phyloP scores from a whole-genome alignment of 169 alveolate genomes.

The Perkinsus olseni region DNA sequence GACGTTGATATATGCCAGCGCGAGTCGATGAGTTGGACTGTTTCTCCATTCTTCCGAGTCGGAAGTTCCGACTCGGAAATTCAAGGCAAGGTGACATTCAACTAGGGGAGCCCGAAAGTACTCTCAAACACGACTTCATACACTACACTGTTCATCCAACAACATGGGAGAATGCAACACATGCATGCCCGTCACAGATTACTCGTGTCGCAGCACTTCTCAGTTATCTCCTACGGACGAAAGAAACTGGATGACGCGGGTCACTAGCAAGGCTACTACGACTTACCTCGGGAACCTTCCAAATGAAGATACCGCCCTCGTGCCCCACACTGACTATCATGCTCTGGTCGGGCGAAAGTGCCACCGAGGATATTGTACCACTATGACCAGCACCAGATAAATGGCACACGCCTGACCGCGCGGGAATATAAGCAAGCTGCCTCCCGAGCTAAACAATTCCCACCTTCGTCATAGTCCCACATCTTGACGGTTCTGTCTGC shows the following conservation, averaged over 20 bases:
- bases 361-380: constrained; percentile 23
- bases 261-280: background rate
- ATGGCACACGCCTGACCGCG: background rate
- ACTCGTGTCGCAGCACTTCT: background rate
- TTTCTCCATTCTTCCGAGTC: too few relatives aligned
- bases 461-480: constrained; percentile 81
- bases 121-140: too few relatives aligned
- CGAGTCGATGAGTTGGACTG: too few relatives aligned
- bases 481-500: constrained; percentile 64
- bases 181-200: background rate
- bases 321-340: constrained; percentile 59
- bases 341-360: constrained; percentile 59
- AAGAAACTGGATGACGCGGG: background rate
- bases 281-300: constrained; percentile 52
- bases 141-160: background rate
- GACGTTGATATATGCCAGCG: too few relatives aligned
- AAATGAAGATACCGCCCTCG: constrained; percentile 66
- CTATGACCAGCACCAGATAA: constrained; percentile 21
- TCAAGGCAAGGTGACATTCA: too few relatives aligned
- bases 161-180: background rate
- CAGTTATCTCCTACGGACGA: background rate
- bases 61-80: too few relatives aligned
- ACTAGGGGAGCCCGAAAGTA: too few relatives aligned
- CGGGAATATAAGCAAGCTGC: background rate
- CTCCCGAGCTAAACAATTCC: background rate